These are phyloP conservation scores for Chytriomyces hyalinus DNA, from an alignment of 192 early-diverging fungal genomes.

Conservation along the genomic window DNA sequence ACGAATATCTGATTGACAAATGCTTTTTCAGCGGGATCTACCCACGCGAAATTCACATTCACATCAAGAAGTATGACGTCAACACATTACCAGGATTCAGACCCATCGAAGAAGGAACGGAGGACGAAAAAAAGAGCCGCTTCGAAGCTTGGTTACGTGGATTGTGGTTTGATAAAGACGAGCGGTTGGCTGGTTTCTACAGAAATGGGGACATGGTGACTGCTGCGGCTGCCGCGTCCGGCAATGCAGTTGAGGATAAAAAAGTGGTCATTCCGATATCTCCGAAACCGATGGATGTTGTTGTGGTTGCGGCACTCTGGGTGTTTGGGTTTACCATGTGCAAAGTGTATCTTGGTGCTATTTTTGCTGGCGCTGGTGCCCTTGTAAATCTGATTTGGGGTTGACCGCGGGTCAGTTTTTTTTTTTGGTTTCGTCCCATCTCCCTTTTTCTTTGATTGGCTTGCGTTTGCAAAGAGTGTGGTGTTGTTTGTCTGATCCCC, in stretches of 20 bases:
- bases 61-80: slow-evolving; percentile 53
- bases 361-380: neutral
- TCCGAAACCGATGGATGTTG: neutral
- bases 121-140: slow-evolving; percentile 56
- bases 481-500: no score
- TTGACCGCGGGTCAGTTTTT: neutral
- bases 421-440: neutral
- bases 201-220: slow-evolving; percentile 64
- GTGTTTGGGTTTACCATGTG: neutral
- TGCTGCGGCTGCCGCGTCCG: neutral
- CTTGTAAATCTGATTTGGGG: neutral
- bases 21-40: slow-evolving; percentile 75
- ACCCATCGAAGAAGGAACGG: slow-evolving; percentile 33
- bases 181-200: slow-evolving; percentile 80
- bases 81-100: slow-evolving; percentile 44
- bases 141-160: slow-evolving; percentile 79
- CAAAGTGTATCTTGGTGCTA: neutral
- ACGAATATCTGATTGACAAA: slow-evolving; percentile 77
- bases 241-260: neutral
- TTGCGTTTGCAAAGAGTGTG: no score
- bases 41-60: slow-evolving; percentile 82
- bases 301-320: slow-evolving; percentile 2
- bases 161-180: slow-evolving; percentile 85
- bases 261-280: slow-evolving; percentile 10
- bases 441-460: neutral